A percentile compares a stretch with the other conserved stretches of the same genome.
phyloP scores from a whole-genome alignment of 164 flowering plant genomes.

The Berberis vulgaris region DNA sequence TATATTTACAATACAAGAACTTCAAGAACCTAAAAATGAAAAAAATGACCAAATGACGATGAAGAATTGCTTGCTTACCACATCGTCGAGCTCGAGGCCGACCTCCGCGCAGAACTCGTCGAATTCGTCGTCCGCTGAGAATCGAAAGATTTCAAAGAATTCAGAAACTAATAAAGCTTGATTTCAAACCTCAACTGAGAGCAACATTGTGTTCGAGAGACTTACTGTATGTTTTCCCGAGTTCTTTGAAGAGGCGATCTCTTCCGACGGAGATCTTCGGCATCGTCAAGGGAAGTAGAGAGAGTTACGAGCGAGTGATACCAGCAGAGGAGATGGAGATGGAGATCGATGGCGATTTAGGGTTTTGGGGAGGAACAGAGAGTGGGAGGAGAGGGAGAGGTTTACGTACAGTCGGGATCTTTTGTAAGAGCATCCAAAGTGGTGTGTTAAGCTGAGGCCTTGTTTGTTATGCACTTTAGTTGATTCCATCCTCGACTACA shows the following conservation, averaged over 20 bases:
- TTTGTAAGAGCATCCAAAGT: too few species aligned
- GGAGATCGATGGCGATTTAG: too few species aligned
- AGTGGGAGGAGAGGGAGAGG: too few species aligned
- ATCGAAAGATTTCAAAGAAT: not conserved
- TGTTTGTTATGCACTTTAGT: too few species aligned
- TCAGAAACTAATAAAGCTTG: not conserved
- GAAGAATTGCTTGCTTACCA: slow-evolving; percentile 34
- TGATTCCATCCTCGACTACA: too few species aligned
- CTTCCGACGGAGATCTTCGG: slow-evolving; percentile 86
- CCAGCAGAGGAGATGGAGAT: not conserved
- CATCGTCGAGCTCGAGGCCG: slow-evolving; percentile 96
- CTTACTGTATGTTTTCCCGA: slow-evolving; percentile 71
- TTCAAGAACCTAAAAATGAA: not conserved
- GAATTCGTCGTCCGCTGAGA: slow-evolving; percentile 76
- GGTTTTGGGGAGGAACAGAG: too few species aligned
- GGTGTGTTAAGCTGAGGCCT: too few species aligned
- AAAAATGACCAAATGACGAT: not conserved
- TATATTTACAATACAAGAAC: not conserved
- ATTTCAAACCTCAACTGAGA: not conserved
- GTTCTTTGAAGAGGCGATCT: slow-evolving; percentile 67
- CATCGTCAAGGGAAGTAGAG: slow-evolving; percentile 29
- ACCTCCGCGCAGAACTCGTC: slow-evolving; percentile 76
- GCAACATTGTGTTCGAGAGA: not conserved
- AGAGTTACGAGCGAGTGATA: not conserved
- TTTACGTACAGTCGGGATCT: too few species aligned